These are phyloP conservation scores for Trametes maxima DNA, from an alignment of 768 basidiomycete genomes.

Conservation along the genomic window DNA sequence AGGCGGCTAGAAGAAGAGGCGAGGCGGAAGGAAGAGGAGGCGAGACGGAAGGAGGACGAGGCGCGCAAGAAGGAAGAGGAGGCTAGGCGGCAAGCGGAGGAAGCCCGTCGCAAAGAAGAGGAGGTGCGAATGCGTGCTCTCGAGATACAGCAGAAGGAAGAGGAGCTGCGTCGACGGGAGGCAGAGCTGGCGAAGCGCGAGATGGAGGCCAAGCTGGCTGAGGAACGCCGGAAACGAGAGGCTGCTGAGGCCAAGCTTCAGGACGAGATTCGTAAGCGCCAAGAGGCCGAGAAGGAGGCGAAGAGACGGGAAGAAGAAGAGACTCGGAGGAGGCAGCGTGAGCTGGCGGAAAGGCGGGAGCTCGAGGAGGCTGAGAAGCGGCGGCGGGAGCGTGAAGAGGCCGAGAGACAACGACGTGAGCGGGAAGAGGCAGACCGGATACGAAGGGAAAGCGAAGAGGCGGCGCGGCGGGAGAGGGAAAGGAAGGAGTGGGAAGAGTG, in stretches of 20 bases:
- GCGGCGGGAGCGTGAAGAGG: constrained; percentile 14
- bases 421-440: constrained; percentile 30
- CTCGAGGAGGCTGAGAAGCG: constrained; percentile 22
- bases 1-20: constrained; percentile 14
- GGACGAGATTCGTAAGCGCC: constrained; percentile 33
- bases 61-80: constrained; percentile 25
- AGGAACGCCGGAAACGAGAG: constrained; percentile 31
- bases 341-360: constrained; percentile 23
- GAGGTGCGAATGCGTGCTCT: constrained; percentile 29
- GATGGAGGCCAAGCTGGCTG: constrained; percentile 31
- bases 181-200: constrained; percentile 33
- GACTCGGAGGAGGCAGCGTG: constrained; percentile 27
- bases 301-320: constrained; percentile 38
- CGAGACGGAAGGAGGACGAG: constrained; percentile 24
- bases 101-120: constrained; percentile 27
- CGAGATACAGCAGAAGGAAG: constrained; percentile 29
- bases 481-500: constrained; percentile 33
- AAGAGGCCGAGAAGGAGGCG: constrained; percentile 30
- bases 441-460: constrained; percentile 34
- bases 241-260: constrained; percentile 38
- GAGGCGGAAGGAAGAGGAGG: constrained; percentile 19
- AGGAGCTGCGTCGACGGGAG: constrained; percentile 37
- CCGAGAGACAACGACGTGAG: constrained; percentile 12
- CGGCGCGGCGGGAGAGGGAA: constrained; percentile 35
- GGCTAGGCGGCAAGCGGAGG: constrained; percentile 26